Base-by-base conservation (phyloP, 176 grass and related monocot species). In the Aegilops longissima region DNA sequence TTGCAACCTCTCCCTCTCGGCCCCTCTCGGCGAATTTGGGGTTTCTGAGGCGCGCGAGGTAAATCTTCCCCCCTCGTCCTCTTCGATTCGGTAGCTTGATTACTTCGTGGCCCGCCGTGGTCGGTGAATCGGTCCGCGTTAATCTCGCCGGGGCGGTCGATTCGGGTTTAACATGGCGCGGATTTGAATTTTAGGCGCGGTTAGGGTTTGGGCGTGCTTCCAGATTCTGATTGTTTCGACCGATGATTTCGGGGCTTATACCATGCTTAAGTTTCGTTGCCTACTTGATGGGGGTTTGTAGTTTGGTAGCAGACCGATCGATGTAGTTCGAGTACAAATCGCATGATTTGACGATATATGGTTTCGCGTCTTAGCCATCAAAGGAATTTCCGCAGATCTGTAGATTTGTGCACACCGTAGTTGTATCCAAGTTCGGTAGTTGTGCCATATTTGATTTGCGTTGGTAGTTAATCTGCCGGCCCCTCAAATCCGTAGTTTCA, bases 21-120 rank as follows among this genome's bases (percentile, higher is more conserved):
- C 56, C 59, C 18, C 5, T 25, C 44, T 67, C 47, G 24, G 77
- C 56, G 36, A 80, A 79, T 90, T 86, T 29, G 54, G 52, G 58
- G 83, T 87, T 80, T 38, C 21, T 14, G 16, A 79, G 5, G 11
- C 25, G 85, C 68, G 64, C 14, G 27, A 87, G 85, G 89, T 91
- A 77, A 78, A 74, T 16, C 80, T 10, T 6, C 0, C 33, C 9
- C 9, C 18, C 42, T 18, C 2, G 21, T 30, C 70, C 42, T 11
- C 30, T n/a, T 84, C 20, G 56, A 78, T 71, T 51, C 0, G 8
- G 6, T 39, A 8, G 9, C 3, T 5, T 51, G 5, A 44, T 73
- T 52, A 58, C 40, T 33, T 4, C 29, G 23, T 9, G 5, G 1
- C 8, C 9, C 21, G 30, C 10, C 25, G 34, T 9, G 23, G 3